A percentile compares a stretch with the other conserved stretches of the same genome.
These are phyloP conservation scores for Scedosporium apiospermum DNA, from an alignment of 2,329 filamentous ascomycete genomes.

Conservation along the genomic window DNA sequence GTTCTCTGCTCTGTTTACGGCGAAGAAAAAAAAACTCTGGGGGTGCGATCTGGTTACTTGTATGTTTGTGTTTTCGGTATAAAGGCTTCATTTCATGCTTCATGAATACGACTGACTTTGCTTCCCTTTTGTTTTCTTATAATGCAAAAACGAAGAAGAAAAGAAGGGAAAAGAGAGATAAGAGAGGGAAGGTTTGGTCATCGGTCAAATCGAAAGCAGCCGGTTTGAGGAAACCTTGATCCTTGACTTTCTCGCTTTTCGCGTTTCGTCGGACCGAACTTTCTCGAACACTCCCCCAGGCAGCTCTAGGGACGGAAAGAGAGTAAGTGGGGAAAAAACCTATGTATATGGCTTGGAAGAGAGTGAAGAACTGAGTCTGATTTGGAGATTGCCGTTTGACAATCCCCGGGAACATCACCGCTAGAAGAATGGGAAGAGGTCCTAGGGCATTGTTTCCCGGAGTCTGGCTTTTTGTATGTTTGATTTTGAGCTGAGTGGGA, in stretches of 20 bases:
- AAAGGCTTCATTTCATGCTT: not conserved
- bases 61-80: not conserved
- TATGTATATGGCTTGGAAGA: no score
- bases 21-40: no score
- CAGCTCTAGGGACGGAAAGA: no score
- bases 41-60: no score
- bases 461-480: not conserved
- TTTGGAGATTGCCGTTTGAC: not conserved
- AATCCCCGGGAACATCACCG: not conserved
- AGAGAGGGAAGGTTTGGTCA: not conserved
- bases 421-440: not conserved
- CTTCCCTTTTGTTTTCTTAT: not conserved
- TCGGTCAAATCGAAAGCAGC: no score
- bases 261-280: no score
- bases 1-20: no score
- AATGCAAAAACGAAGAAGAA: not conserved
- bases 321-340: no score
- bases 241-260: no score
- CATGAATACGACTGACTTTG: no score
- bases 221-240: no score
- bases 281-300: no score
- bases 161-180: not conserved
- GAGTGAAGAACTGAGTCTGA: not conserved
- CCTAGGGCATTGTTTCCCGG: not conserved
- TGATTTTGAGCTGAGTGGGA: not conserved